These are phyloP conservation scores for Pelagophyceae sp. DNA, from an alignment of 352 stramenopile species.

Conservation along the genomic window DNA sequence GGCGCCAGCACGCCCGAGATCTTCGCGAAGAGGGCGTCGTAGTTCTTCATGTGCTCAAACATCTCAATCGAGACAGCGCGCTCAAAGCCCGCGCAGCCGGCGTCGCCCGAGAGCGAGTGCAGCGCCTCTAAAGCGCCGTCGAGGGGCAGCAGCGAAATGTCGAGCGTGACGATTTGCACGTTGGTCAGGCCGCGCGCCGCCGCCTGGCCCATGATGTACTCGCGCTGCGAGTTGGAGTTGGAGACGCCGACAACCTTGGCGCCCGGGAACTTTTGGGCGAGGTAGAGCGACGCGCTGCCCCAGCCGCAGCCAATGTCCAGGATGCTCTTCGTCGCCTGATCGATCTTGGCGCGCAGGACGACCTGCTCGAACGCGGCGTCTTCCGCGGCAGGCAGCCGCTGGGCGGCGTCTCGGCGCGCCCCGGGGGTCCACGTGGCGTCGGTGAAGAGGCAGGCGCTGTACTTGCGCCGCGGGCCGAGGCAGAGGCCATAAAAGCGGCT, in stretches of 20 bases:
- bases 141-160: conserved; percentile 41
- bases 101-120: conserved; percentile 41
- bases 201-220: conserved; percentile 61
- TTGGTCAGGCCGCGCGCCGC: conserved; percentile 54
- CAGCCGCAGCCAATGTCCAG: conserved; percentile 72
- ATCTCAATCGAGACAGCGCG: conserved; percentile 68
- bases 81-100: conserved; percentile 42
- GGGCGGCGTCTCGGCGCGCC: not conserved
- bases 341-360: conserved; percentile 52
- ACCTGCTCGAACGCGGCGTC: conserved; percentile 43
- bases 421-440: not conserved
- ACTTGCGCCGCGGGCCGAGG: conserved; percentile 67
- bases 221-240: conserved; percentile 61
- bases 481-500: conserved; percentile 64
- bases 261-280: conserved; percentile 46
- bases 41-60: conserved; percentile 28
- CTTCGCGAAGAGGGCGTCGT: conserved; percentile 19
- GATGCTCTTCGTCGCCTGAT: conserved; percentile 56
- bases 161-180: conserved; percentile 56
- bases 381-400: not conserved
- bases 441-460: conserved; percentile 48
- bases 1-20: conserved; percentile 81
- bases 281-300: conserved; percentile 48
- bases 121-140: conserved; percentile 15
- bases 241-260: conserved; percentile 43